Percentiles rank a stretch among this genome's conserved stretches.
Conservation (phyloP, 176 grass and related monocot species). For the Luzula sylvatica region DNA sequence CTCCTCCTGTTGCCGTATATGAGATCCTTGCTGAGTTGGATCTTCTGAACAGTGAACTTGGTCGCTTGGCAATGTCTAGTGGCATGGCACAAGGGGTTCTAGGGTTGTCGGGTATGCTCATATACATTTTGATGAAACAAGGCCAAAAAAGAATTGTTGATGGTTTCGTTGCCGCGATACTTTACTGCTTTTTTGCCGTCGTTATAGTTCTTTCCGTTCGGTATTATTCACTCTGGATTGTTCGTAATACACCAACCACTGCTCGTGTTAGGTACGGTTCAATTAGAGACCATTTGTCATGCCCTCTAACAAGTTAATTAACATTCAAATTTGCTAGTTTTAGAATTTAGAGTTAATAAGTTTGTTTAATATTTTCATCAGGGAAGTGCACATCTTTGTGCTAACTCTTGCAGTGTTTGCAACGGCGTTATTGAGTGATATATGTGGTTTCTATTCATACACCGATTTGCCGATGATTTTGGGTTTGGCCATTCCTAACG, state of each 20-base stretch:
- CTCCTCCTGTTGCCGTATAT: background rate
- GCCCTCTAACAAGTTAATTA: background rate
- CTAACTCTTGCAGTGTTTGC: background rate
- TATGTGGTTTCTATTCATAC: background rate
- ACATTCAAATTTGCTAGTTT: too few relatives aligned
- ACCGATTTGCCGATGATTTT: background rate
- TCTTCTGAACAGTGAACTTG: conserved; percentile 13
- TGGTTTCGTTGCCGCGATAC: background rate
- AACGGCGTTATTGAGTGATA: conserved; percentile 10
- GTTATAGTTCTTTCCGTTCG: conserved; percentile 5
- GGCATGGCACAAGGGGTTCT: background rate
- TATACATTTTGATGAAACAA: background rate
- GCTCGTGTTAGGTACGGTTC: conserved; percentile 13
- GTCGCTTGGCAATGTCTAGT: background rate
- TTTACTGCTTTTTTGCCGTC: background rate
- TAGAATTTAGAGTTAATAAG: too few relatives aligned
- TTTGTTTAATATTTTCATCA: background rate
- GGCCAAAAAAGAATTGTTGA: background rate
- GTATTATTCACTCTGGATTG: conserved; percentile 11
- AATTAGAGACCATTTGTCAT: too few relatives aligned
- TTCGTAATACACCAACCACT: background rate
- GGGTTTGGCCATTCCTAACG: conserved; percentile 21
- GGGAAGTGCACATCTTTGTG: conserved; percentile 3
- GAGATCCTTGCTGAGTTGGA: conserved; percentile 1
- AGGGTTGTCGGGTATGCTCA: background rate